These are phyloP conservation scores for Trametes versicolor DNA, from an alignment of 1,284 basidiomycete genomes.

Conservation along the genomic window DNA sequence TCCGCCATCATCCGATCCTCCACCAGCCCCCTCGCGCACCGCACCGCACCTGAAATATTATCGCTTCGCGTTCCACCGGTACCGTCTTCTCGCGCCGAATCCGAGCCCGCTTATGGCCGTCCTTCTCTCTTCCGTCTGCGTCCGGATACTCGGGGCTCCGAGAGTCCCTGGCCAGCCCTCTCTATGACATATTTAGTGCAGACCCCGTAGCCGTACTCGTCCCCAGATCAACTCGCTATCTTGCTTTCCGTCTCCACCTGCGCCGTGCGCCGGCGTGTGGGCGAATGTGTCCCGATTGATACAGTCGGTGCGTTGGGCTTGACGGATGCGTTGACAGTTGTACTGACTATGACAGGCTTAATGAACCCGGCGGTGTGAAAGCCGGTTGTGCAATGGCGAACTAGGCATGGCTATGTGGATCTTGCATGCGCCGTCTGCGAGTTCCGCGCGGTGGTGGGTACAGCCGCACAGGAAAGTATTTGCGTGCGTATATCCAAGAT, in stretches of 20 bases:
- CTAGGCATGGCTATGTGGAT: too few relatives aligned
- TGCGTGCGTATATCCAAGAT: too few relatives aligned
- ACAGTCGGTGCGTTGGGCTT: not conserved
- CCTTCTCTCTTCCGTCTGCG: not conserved
- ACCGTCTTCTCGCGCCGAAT: not conserved
- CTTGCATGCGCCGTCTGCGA: too few relatives aligned
- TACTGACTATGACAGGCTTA: too few relatives aligned
- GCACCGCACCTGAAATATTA: conserved; percentile 17
- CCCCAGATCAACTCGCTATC: conserved; percentile 21
- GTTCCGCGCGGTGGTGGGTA: too few relatives aligned
- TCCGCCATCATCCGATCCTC: not conserved
- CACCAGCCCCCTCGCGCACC: conserved; percentile 1
- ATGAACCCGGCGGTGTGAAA: too few relatives aligned
- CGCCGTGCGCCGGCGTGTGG: not conserved
- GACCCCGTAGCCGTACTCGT: conserved; percentile 20
- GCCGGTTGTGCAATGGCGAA: too few relatives aligned
- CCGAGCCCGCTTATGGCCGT: conserved; percentile 4
- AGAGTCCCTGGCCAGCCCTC: conserved; percentile 2
- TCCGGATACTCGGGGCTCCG: conserved; percentile 18
- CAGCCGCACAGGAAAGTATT: too few relatives aligned
- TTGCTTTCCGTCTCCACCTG: conserved; percentile 13
- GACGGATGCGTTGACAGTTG: too few relatives aligned
- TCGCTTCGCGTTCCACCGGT: conserved; percentile 8
- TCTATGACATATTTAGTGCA: conserved; percentile 20
- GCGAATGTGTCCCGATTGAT: not conserved